A percentile compares a stretch with the other conserved stretches of the same genome.
These are phyloP conservation scores for Tilletiopsis washingtonensis DNA, from an alignment of 1,284 basidiomycete species.

Conservation along the genomic window DNA sequence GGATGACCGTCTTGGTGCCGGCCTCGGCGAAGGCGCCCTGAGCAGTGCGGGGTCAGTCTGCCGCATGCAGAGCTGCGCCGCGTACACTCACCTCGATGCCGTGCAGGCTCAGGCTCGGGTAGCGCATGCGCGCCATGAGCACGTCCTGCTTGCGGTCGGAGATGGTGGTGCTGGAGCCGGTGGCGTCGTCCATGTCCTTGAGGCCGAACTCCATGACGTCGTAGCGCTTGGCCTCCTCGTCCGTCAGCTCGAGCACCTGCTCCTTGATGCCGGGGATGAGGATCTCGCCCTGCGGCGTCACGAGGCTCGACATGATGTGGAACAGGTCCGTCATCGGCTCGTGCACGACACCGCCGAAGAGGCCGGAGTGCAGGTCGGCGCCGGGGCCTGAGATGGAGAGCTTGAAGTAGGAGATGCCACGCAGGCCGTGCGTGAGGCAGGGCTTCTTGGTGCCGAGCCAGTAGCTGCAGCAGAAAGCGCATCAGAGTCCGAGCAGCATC, in stretches of 20 bases:
- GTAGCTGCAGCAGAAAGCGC: conserved; percentile 20
- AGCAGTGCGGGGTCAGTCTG: background rate
- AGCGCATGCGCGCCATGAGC: conserved; percentile 67
- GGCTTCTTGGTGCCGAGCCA: conserved; percentile 49
- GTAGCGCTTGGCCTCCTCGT: conserved; percentile 62
- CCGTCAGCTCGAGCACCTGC: conserved; percentile 68
- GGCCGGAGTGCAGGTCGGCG: conserved; percentile 80
- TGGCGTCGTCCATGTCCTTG: conserved; percentile 69
- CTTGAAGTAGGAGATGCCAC: conserved; percentile 84
- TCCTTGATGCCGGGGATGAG: conserved; percentile 85
- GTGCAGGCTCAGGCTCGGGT: conserved; percentile 82
- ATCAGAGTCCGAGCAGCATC: background rate
- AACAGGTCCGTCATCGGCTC: conserved; percentile 60
- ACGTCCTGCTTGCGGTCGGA: conserved; percentile 73
- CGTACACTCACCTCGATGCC: conserved; percentile 66
- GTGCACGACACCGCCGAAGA: conserved; percentile 49
- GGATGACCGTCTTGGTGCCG: conserved; percentile 79
- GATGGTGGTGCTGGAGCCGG: conserved; percentile 69
- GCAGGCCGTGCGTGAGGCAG: conserved; percentile 50
- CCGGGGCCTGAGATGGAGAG: conserved; percentile 74
- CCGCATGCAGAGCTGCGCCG: no score
- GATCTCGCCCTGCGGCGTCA: conserved; percentile 73
- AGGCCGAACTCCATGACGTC: conserved; percentile 48
- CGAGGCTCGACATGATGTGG: conserved; percentile 63
- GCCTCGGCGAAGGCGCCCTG: conserved; percentile 70